Percentiles rank a stretch among this genome's conserved stretches.
These are phyloP conservation scores for Solanum hybrid DNA, from an alignment of 305 asterid genomes.

Conservation along the genomic window DNA sequence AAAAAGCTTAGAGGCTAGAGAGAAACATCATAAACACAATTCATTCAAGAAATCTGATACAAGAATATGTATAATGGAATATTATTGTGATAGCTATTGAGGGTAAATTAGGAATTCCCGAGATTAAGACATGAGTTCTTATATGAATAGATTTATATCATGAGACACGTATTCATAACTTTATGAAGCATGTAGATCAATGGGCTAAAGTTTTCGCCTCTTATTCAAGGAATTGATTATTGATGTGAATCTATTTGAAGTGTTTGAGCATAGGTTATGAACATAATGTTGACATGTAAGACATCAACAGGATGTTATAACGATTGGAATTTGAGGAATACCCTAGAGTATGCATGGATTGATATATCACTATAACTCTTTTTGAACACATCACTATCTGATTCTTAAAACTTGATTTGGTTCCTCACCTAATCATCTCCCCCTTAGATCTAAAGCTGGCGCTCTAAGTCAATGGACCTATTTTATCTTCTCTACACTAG, in stretches of 20 bases:
- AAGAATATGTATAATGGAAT: no score
- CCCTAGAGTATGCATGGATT: not conserved
- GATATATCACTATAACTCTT: not conserved
- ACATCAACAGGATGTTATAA: not conserved
- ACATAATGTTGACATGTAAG: not conserved
- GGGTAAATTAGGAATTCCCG: not conserved
- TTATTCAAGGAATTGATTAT: no score
- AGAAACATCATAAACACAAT: not conserved
- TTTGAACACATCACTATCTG: not conserved
- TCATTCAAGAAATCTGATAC: not conserved
- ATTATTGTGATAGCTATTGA: not conserved
- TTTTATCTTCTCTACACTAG: not conserved
- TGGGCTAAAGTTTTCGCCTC: not conserved
- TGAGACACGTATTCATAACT: not conserved
- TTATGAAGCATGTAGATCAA: not conserved
- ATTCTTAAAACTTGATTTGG: not conserved
- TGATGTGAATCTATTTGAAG: not conserved
- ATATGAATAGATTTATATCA: not conserved
- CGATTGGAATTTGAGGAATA: not conserved
- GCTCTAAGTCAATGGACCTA: not conserved
- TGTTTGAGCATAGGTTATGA: not conserved
- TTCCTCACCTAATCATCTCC: not conserved
- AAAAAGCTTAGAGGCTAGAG: no score
- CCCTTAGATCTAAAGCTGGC: not conserved
- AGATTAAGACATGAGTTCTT: not conserved